These are phyloP conservation scores for Panicum miliaceum DNA, from an alignment of 176 grass and related monocot species.

Conservation along the genomic window DNA sequence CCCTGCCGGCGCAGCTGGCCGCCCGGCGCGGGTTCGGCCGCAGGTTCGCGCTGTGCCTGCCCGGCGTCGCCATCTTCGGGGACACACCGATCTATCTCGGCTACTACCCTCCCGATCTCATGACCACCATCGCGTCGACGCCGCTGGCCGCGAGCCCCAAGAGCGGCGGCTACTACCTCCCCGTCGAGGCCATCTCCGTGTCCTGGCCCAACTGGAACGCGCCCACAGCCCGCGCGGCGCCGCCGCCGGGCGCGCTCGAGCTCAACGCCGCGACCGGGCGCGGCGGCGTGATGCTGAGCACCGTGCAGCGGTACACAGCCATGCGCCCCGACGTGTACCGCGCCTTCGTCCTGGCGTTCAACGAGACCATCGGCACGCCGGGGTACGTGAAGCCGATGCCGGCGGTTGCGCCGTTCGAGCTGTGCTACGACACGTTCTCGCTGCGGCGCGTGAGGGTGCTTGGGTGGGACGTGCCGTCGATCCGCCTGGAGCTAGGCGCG, in stretches of 20 bases:
- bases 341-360: neutral
- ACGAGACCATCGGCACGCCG: neutral
- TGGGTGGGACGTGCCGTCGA: neutral
- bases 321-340: neutral
- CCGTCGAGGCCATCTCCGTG: conserved; percentile 25
- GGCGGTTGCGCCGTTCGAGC: neutral
- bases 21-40: neutral
- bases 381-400: neutral
- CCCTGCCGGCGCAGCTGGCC: conserved; percentile 47
- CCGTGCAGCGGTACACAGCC: neutral
- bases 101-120: neutral
- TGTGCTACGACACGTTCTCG: conserved; percentile 1
- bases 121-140: neutral
- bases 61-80: conserved; percentile 27
- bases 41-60: conserved; percentile 53
- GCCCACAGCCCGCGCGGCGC: conserved; percentile 9
- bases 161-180: neutral
- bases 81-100: neutral
- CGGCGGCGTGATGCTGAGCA: conserved; percentile 10
- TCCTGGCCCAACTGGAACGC: conserved; percentile 11
- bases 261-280: neutral
- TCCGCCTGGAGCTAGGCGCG: conserved; percentile 28
- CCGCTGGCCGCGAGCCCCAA: neutral
- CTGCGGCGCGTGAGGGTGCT: neutral
- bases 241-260: neutral